Evolutionary conservation across 768 basidiomycete genomes (phyloP), one percentile per base, ranked within the genome.

Genomic region (Dacryopinax primogenitus): DNA sequence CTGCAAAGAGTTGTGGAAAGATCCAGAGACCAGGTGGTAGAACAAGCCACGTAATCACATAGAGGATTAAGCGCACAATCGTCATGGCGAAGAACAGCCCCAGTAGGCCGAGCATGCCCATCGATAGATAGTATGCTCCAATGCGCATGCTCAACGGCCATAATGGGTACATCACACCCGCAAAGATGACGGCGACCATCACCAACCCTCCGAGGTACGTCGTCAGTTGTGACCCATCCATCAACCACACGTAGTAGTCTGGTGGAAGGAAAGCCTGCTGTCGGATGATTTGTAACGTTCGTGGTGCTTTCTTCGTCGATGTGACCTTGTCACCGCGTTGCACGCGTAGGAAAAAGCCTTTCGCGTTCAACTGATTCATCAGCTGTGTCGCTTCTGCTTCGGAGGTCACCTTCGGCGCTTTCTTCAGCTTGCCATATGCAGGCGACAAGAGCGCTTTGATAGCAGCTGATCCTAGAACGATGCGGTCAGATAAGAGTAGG

Each of bases 91-190:
- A 92, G 79, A 99, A 94, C 65, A 91, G 77, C 34, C 84, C 94
- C 65, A 98, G 83, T 68, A 98, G 80, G 33, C 88, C 90, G 41
- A 99, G 81, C 77, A 93, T 86, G 51, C 77, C 88, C 66, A 97
- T 86, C 69, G 87, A 89, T 68, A 99, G 79, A 75, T 99, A 99
- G 88, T 90, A 97, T 65, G 94, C 95, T 35, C 95, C 94, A 33
- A 94, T 78, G 15, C 95, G 83, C 83, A 99, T 84, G 70, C 84
- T 85, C 62, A 88, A 84, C 1, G 96, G 96, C 96, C 96, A 99
- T 16, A 99, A 82, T 2, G 96, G 96, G 84, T 96, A 99, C 93
- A 99, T 96, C 72, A 97, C 94, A 1, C 90, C 94, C 3, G 88
- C 93, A 44, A 99, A 86, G 80, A 98, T 92, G 73, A 97, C 79